phyloP scores from a whole-genome alignment of 148 eudicot genomes.

The Amaranthus palmeri region DNA sequence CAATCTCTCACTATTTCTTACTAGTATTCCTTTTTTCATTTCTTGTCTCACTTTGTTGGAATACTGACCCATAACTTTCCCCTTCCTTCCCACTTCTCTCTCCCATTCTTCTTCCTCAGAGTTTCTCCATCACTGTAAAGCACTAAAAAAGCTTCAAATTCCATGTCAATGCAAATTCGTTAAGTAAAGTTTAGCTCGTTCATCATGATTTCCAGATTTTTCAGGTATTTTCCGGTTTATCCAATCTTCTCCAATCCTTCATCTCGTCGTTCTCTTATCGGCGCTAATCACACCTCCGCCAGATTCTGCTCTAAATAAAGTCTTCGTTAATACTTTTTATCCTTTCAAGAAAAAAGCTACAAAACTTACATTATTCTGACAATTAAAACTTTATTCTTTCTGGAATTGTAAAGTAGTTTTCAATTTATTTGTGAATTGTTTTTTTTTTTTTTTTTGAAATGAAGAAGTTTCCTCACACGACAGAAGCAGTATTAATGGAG shows the following conservation, averaged over 20 bases:
- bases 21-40: no score
- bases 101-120: no score
- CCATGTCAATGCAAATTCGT: background rate
- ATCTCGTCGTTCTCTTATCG: slow-evolving; percentile 47
- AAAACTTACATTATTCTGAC: background rate
- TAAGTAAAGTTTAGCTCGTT: background rate
- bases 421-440: background rate
- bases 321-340: background rate
- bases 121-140: no score
- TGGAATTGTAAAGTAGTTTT: background rate
- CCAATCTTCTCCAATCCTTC: slow-evolving; percentile 21
- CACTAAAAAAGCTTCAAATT: no score
- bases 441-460: slow-evolving; percentile 4
- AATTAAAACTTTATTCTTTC: background rate
- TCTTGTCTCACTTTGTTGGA: no score
- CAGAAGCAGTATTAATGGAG: slow-evolving; percentile 34
- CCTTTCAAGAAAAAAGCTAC: background rate
- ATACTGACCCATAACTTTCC: no score
- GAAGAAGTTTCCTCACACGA: slow-evolving; percentile 21
- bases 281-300: slow-evolving; percentile 95
- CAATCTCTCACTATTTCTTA: no score
- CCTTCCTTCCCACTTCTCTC: no score
- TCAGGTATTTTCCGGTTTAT: slow-evolving; percentile 37
- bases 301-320: slow-evolving; percentile 74
- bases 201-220: slow-evolving; percentile 43